Percentiles rank a stretch among this genome's conserved stretches.
phyloP scores from a whole-genome alignment of 1,284 basidiomycete genomes.

The Cerrena zonata region DNA sequence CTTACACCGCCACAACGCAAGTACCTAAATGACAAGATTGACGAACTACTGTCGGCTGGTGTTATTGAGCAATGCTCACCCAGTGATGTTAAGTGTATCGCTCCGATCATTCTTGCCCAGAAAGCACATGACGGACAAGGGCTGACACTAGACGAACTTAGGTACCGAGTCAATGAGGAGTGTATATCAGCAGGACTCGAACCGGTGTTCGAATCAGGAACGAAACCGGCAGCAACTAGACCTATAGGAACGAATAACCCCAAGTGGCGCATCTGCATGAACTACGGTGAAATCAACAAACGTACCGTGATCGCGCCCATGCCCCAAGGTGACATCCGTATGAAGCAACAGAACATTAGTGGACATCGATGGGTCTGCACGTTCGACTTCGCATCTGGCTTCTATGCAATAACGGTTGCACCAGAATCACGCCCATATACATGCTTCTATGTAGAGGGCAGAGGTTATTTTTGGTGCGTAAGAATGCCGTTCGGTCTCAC shows the following conservation, averaged over 20 bases:
- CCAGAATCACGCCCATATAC: conserved; percentile 29
- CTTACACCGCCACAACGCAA: conserved; percentile 25
- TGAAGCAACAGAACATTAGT: conserved; percentile 29
- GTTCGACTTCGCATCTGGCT: conserved; percentile 34
- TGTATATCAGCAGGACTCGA: conserved; percentile 22
- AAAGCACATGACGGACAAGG: conserved; percentile 27
- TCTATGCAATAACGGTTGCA: conserved; percentile 29
- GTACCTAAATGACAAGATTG: conserved; percentile 26
- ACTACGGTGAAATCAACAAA: conserved; percentile 31
- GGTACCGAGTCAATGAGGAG: conserved; percentile 25
- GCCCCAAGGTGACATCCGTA: conserved; percentile 31
- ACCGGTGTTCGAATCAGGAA: conserved; percentile 13
- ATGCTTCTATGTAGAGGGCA: conserved; percentile 34
- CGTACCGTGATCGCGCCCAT: conserved; percentile 30
- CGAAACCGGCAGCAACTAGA: conserved; percentile 5
- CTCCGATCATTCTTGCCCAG: conserved; percentile 25
- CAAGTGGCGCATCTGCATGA: conserved; percentile 33
- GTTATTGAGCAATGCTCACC: conserved; percentile 25
- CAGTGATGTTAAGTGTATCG: conserved; percentile 24
- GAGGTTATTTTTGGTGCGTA: conserved; percentile 32
- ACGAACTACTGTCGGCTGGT: conserved; percentile 28
- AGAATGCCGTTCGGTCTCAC: conserved; percentile 39
- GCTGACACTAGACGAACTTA: conserved; percentile 25
- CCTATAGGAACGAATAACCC: conserved; percentile 5
- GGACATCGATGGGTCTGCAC: conserved; percentile 28